Conservation (phyloP, 768 basidiomycete genomes). For the Melanogaster broomeanus region DNA sequence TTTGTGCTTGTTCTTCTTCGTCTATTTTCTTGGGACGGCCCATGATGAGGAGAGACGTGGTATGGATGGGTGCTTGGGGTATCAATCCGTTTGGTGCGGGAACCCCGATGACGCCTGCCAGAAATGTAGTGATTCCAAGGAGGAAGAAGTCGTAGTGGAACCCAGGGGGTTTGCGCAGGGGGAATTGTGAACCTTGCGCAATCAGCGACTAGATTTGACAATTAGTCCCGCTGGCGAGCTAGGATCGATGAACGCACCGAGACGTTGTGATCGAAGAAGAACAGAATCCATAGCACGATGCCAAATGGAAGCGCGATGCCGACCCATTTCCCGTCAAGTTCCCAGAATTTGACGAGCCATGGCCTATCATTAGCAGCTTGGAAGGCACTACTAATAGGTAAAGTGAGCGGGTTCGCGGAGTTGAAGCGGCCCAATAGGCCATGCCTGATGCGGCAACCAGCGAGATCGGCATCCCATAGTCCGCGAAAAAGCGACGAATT, state of each 20-base stretch:
- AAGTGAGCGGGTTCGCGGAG: slow-evolving; percentile 55
- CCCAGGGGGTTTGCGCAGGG: slow-evolving; percentile 86
- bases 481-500: slow-evolving; percentile 72
- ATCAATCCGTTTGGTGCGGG: slow-evolving; percentile 88
- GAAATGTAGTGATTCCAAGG: slow-evolving; percentile 86
- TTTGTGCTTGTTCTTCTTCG: slow-evolving; percentile 31
- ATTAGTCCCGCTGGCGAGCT: neutral
- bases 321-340: slow-evolving; percentile 86
- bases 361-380: slow-evolving; percentile 66
- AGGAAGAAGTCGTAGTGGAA: slow-evolving; percentile 91
- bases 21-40: slow-evolving; percentile 45
- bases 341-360: slow-evolving; percentile 91
- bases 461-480: slow-evolving; percentile 92
- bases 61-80: slow-evolving; percentile 93
- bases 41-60: slow-evolving; percentile 75
- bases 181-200: slow-evolving; percentile 88
- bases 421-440: slow-evolving; percentile 85
- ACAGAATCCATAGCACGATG: slow-evolving; percentile 83
- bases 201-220: slow-evolving; percentile 68
- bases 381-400: slow-evolving; percentile 72
- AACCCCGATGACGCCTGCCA: slow-evolving; percentile 82
- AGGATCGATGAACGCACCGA: slow-evolving; percentile 51
- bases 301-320: slow-evolving; percentile 90
- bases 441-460: slow-evolving; percentile 73
- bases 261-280: slow-evolving; percentile 96